Evolutionary conservation across 1,139 yeast genomes (phyloP).

Genomic region (Kodamaea arcana): DNA sequence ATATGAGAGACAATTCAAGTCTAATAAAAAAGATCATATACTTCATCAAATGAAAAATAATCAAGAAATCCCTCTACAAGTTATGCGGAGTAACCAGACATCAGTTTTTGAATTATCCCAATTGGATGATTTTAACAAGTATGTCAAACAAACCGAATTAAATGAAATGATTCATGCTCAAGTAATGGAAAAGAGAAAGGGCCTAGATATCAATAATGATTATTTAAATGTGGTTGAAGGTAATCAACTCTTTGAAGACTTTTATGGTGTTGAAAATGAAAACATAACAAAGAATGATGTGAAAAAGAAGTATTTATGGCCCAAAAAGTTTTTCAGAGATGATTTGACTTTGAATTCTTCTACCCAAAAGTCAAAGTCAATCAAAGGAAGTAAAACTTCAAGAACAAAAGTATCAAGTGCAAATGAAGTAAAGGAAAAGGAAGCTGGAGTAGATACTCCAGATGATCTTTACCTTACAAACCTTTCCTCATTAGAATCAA

Average conservation of each 20-base stretch:
- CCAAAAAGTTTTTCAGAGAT: slow-evolving; percentile 9
- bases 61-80: slow-evolving; percentile 26
- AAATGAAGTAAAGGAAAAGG: background rate
- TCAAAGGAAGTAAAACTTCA: slow-evolving; percentile 2
- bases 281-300: slow-evolving; percentile 8
- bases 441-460: background rate
- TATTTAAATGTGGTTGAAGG: slow-evolving; percentile 28
- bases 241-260: slow-evolving; percentile 27
- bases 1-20: slow-evolving; percentile 20
- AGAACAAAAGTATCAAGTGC: slow-evolving; percentile 2
- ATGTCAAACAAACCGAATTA: slow-evolving; percentile 33
- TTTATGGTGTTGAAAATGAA: slow-evolving; percentile 21
- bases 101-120: slow-evolving; percentile 35
- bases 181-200: slow-evolving; percentile 10
- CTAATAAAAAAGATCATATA: slow-evolving; percentile 7
- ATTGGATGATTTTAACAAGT: slow-evolving; percentile 35
- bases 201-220: slow-evolving; percentile 2
- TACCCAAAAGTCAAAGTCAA: background rate
- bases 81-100: slow-evolving; percentile 13
- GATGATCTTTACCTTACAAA: slow-evolving; percentile 6
- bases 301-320: slow-evolving; percentile 13
- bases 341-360: slow-evolving; percentile 2
- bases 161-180: slow-evolving; percentile 29
- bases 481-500: slow-evolving; percentile 6
- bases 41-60: slow-evolving; percentile 13